phyloP scores from a whole-genome alignment of 129 eudicot genomes.

The Saposhnikovia divaricata region DNA sequence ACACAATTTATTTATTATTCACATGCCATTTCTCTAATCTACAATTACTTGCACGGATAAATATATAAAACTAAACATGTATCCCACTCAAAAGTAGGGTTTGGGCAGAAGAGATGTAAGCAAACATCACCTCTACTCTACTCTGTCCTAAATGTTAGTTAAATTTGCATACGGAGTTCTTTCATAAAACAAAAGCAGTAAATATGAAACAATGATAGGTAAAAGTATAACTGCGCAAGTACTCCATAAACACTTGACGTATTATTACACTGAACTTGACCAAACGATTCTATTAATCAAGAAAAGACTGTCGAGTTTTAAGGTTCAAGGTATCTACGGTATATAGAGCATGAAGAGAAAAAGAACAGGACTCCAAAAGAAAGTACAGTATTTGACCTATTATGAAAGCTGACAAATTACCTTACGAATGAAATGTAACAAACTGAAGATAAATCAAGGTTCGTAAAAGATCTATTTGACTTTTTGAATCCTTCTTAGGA shows the following conservation, averaged over 20 bases:
- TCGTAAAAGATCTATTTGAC: not conserved
- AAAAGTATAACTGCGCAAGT: not conserved
- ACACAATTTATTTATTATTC: not conserved
- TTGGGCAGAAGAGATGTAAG: not conserved
- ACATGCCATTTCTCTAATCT: not conserved
- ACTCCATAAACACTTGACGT: not conserved
- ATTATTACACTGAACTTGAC: no score
- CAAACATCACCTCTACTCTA: not conserved
- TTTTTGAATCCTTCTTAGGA: not conserved
- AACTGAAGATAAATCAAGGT: not conserved
- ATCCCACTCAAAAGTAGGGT: not conserved
- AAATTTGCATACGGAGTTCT: not conserved
- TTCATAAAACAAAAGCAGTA: not conserved
- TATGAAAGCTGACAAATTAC: not conserved
- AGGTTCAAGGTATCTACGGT: no score
- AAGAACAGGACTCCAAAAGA: not conserved
- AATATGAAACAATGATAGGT: not conserved
- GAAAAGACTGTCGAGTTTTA: no score
- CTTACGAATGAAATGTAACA: not conserved
- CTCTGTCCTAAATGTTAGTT: not conserved
- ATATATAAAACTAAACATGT: not conserved
- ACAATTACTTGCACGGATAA: not conserved
- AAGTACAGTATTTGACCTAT: not conserved
- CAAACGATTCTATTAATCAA: no score
- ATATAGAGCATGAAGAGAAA: no score